phyloP scores from a whole-genome alignment of 2,329 filamentous ascomycete genomes.

The Graphilbum sp. region DNA sequence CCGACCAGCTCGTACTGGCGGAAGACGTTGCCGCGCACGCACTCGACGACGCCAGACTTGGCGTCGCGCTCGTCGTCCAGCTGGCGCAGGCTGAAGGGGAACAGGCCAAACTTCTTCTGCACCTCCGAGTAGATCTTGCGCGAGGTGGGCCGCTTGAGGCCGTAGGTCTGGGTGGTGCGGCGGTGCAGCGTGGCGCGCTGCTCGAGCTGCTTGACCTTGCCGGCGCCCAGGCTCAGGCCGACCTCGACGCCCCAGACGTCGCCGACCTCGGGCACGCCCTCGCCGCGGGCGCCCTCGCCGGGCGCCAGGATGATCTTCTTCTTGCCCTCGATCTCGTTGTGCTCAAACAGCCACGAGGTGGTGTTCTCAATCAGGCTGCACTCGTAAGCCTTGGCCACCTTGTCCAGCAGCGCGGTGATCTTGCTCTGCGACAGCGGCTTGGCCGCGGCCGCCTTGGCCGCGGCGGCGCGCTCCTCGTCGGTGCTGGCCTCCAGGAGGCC shows the following conservation, averaged over 20 bases:
- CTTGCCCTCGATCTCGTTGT: constrained; percentile 90
- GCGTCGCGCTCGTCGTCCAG: constrained; percentile 91
- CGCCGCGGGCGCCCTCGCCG: constrained; percentile 74
- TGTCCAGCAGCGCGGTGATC: constrained; percentile 79
- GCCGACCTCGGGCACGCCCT: constrained; percentile 72
- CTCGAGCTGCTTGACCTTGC: constrained; percentile 86
- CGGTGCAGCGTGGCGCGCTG: constrained; percentile 85
- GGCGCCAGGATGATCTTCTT: constrained; percentile 96
- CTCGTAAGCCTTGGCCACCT: constrained; percentile 78
- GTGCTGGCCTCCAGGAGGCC: constrained; percentile 67
- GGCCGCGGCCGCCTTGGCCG: constrained; percentile 53
- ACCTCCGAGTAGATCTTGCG: constrained; percentile 87
- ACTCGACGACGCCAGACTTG: constrained; percentile 92
- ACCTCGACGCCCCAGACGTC: constrained; percentile 98
- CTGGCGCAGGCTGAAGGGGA: constrained; percentile 95
- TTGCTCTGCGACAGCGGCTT: constrained; percentile 74
- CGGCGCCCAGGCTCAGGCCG: constrained; percentile 74
- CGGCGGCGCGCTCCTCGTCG: constrained; percentile 73
- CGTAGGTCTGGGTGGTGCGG: constrained; percentile 80
- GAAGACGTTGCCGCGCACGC: constrained; percentile 81
- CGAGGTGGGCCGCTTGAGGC: constrained; percentile 84
- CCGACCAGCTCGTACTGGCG: constrained; percentile 93
- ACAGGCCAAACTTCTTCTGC: constrained; percentile 91
- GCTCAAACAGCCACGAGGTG: constrained; percentile 90
- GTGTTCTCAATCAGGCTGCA: constrained; percentile 94